Evolutionary conservation across 495 filamentous ascomycete species (phyloP).

Genomic region (Tuber borchii): DNA sequence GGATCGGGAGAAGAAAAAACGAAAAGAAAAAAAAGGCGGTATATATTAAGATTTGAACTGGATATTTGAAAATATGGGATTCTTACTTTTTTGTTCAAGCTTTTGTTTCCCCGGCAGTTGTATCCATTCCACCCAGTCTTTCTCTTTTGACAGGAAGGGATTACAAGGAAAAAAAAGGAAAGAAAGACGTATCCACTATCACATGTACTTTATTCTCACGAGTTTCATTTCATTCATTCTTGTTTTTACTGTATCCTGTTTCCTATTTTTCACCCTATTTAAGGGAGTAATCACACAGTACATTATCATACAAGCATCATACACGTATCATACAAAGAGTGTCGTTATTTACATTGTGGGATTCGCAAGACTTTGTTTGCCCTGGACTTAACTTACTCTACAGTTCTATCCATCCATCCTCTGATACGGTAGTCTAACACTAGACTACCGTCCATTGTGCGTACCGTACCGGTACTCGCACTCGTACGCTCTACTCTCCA

Average conservation of each 20-base stretch:
- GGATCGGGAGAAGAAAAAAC: not conserved
- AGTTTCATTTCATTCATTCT: not conserved
- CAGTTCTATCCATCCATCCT: not conserved
- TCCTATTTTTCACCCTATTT: too few relatives aligned
- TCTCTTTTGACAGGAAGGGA: not conserved
- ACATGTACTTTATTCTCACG: not conserved
- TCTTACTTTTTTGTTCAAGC: slow-evolving; percentile 1
- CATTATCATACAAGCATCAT: not conserved
- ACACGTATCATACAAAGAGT: not conserved
- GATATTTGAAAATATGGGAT: slow-evolving; percentile 8
- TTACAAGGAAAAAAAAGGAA: not conserved
- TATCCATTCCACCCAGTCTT: not conserved
- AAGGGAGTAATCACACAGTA: not conserved
- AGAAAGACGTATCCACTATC: not conserved
- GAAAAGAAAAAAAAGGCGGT: slow-evolving; percentile 15
- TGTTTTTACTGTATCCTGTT: not conserved
- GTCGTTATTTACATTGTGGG: not conserved
- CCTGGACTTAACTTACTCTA: not conserved
- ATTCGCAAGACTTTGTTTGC: not conserved
- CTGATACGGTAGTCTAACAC: not conserved
- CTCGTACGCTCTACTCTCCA: not conserved
- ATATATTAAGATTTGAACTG: not conserved
- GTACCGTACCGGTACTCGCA: not conserved
- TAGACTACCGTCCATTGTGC: too few relatives aligned
- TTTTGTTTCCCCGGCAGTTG: slow-evolving; percentile 6